Evolutionary conservation across 306 rosid species (phyloP).

Genomic region (Oemleria cerasiformis): DNA sequence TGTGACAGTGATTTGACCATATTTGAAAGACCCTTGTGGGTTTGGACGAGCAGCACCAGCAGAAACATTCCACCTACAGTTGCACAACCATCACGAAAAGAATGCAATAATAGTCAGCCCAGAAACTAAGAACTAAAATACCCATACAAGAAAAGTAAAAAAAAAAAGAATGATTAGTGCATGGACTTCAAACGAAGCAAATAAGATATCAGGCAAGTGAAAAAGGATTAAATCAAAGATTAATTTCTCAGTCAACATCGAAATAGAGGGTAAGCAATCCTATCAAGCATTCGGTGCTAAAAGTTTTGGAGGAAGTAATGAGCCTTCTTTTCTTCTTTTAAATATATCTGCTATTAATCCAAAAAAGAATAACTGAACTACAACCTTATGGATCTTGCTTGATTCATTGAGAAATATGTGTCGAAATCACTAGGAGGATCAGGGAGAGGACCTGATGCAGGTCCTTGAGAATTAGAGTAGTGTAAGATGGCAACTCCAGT

Average conservation of each 20-base stretch:
- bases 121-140: neutral
- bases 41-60: constrained; percentile 93
- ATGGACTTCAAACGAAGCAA: neutral
- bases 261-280: neutral
- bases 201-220: neutral
- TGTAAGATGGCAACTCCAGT: constrained; percentile 73
- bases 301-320: neutral
- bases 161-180: neutral
- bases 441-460: constrained; percentile 83
- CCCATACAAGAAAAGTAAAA: neutral
- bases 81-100: constrained; percentile 16
- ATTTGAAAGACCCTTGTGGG: constrained; percentile 82
- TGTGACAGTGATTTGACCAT: constrained; percentile 69
- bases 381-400: constrained; percentile 88
- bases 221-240: neutral
- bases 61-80: constrained; percentile 66
- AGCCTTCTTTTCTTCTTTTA: neutral
- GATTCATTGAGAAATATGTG: constrained; percentile 73
- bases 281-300: neutral
- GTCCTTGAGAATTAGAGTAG: constrained; percentile 76
- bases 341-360: constrained; percentile 9
- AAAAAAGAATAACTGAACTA: constrained; percentile 23
- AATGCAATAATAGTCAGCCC: constrained; percentile 16
- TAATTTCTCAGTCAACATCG: neutral
- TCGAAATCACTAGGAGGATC: constrained; percentile 53